These are phyloP conservation scores for Aspergillus puulaauensis DNA, from an alignment of 2,329 filamentous ascomycete species.

Conservation along the genomic window DNA sequence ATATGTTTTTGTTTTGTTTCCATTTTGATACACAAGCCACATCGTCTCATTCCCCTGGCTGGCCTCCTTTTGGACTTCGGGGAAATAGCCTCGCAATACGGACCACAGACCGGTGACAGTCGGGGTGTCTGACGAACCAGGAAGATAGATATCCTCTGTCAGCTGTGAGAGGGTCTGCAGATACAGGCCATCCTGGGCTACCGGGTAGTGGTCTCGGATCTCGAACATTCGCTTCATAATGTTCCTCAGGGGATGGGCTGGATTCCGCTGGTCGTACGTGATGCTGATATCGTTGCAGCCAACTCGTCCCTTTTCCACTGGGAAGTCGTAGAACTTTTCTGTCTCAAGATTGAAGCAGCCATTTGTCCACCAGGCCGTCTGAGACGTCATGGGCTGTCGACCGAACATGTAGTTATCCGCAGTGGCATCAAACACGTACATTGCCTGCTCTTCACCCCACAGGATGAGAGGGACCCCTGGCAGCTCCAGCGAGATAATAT, in stretches of 20 bases:
- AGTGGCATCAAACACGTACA: constrained; percentile 64
- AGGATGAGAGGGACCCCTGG: constrained; percentile 61
- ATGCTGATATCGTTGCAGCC: constrained; percentile 60
- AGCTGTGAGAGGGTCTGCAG: constrained; percentile 58
- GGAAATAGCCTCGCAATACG: constrained; percentile 52
- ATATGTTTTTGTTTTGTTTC: constrained; percentile 52
- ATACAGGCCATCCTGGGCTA: constrained; percentile 58
- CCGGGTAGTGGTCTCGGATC: constrained; percentile 57
- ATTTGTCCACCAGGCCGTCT: constrained; percentile 63
- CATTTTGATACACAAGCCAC: constrained; percentile 48
- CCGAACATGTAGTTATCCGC: constrained; percentile 66
- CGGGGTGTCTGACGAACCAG: constrained; percentile 52
- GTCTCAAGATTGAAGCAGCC: constrained; percentile 61
- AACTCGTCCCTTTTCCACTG: constrained; percentile 51
- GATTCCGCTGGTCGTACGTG: constrained; percentile 62
- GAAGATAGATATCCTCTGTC: constrained; percentile 51
- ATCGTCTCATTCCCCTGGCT: constrained; percentile 44
- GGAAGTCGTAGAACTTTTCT: constrained; percentile 59
- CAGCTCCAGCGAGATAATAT: constrained; percentile 59
- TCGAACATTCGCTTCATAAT: constrained; percentile 63
- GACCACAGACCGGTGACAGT: constrained; percentile 64
- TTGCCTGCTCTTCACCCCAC: constrained; percentile 67
- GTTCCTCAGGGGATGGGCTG: constrained; percentile 60
- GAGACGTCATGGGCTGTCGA: constrained; percentile 61
- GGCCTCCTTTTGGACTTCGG: constrained; percentile 53